phyloP scores from a whole-genome alignment of 176 grass and related monocot genomes.

The Musa schizocarpa region DNA sequence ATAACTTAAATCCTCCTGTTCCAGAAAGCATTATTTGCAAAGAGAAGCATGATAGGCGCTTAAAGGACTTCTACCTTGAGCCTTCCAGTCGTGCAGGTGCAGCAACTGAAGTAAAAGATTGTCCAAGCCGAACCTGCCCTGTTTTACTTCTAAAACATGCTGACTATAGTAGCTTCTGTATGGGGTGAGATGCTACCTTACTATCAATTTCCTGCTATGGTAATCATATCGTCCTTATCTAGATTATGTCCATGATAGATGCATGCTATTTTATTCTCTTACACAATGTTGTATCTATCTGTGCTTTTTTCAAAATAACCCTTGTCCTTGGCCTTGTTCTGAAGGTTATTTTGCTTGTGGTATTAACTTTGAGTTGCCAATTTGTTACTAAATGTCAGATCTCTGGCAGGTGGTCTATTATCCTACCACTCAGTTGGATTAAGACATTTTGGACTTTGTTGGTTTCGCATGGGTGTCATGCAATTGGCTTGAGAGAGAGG shows the following conservation, averaged over 20 bases:
- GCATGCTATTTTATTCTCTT: not conserved
- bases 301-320: not conserved
- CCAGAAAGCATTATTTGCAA: conserved; percentile 50
- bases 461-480: conserved; percentile 49
- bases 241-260: not conserved
- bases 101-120: conserved; percentile 39
- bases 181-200: conserved; percentile 27
- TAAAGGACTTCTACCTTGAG: conserved; percentile 56
- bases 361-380: not conserved
- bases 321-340: not conserved
- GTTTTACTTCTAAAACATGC: conserved; percentile 73
- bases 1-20: conserved; percentile 50
- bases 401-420: conserved; percentile 64
- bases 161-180: conserved; percentile 10
- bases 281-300: not conserved
- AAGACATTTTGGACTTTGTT: conserved; percentile 78
- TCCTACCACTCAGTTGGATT: conserved; percentile 75
- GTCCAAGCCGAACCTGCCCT: conserved; percentile 34
- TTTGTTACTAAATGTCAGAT: conserved; percentile 9
- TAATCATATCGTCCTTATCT: not conserved
- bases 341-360: not conserved
- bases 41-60: conserved; percentile 48
- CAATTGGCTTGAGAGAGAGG: conserved; percentile 77
- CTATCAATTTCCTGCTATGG: not conserved
- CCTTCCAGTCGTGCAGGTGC: conserved; percentile 30